A percentile compares a stretch with the other conserved stretches of the same genome.
phyloP scores from a whole-genome alignment of 2,329 filamentous ascomycete species.

The Tolypocladium ophioglossoides region DNA sequence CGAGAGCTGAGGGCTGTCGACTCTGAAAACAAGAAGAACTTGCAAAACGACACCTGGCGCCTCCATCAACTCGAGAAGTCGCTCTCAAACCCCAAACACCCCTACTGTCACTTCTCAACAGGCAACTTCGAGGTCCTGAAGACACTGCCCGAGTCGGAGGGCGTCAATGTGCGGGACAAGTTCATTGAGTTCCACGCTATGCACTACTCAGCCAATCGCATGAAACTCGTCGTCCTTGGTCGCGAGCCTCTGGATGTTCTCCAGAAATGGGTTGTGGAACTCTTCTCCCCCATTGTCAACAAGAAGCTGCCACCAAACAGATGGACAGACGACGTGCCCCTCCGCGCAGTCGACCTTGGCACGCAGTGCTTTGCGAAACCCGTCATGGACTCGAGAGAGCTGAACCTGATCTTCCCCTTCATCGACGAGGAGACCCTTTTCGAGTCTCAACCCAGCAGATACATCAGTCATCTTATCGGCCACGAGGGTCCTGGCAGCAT shows the following conservation, averaged over 20 bases:
- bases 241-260: constrained; percentile 72
- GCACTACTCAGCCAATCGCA: constrained; percentile 86
- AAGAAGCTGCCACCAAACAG: constrained; percentile 59
- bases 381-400: constrained; percentile 73
- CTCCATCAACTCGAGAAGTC: constrained; percentile 81
- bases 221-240: constrained; percentile 84
- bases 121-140: constrained; percentile 82
- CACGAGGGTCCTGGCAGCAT: constrained; percentile 91
- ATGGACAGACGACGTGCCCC: constrained; percentile 42
- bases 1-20: constrained; percentile 83
- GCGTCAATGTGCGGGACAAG: constrained; percentile 77
- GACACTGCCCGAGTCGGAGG: constrained; percentile 65
- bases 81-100: constrained; percentile 77
- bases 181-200: constrained; percentile 87
- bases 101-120: constrained; percentile 85
- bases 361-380: constrained; percentile 81
- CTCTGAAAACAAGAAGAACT: constrained; percentile 95
- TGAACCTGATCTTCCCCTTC: constrained; percentile 77
- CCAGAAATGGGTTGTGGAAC: constrained; percentile 72
- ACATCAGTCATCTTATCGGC: constrained; percentile 80
- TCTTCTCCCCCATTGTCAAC: constrained; percentile 74
- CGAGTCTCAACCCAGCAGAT: constrained; percentile 72
- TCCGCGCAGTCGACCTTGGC: constrained; percentile 37
- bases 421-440: constrained; percentile 73
- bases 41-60: constrained; percentile 84